A percentile compares a stretch with the other conserved stretches of the same genome.
Conservation (phyloP, 176 grass and related monocot species). For the Pharus latifolius region DNA sequence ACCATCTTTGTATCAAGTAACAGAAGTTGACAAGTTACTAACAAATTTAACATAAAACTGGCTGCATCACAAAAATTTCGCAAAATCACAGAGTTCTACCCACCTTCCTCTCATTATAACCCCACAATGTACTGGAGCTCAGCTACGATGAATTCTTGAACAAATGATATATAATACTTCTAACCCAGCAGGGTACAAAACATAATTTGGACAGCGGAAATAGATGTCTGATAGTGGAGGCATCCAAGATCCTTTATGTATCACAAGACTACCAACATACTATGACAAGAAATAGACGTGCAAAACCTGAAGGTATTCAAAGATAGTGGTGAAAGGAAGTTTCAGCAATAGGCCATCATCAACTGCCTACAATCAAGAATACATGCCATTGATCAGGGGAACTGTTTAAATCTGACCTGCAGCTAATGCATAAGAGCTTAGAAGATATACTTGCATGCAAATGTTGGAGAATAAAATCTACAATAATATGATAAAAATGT, state of each 20-base stretch:
- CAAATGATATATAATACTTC: neutral
- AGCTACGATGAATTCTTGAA: neutral
- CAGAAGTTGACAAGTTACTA: neutral
- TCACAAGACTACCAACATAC: neutral
- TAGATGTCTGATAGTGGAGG: neutral
- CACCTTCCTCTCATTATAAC: neutral
- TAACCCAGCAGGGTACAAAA: neutral
- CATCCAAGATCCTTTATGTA: neutral
- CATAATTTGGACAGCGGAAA: neutral
- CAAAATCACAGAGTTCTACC: neutral
- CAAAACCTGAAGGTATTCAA: conserved; percentile 93
- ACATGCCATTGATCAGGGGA: neutral
- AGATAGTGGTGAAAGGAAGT: conserved; percentile 88
- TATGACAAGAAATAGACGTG: neutral
- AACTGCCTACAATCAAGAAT: conserved; percentile 44
- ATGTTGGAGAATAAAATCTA: neutral
- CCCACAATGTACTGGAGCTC: neutral
- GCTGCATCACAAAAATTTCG: neutral
- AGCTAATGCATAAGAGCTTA: neutral
- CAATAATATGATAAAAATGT: too few species aligned
- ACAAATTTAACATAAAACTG: neutral
- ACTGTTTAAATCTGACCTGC: neutral
- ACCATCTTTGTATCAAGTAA: neutral
- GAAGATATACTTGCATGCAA: neutral
- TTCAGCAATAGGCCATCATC: conserved; percentile 74